These are phyloP conservation scores for Chlamydomonas incerta DNA, from an alignment of 139 green algal species.

Conservation along the genomic window DNA sequence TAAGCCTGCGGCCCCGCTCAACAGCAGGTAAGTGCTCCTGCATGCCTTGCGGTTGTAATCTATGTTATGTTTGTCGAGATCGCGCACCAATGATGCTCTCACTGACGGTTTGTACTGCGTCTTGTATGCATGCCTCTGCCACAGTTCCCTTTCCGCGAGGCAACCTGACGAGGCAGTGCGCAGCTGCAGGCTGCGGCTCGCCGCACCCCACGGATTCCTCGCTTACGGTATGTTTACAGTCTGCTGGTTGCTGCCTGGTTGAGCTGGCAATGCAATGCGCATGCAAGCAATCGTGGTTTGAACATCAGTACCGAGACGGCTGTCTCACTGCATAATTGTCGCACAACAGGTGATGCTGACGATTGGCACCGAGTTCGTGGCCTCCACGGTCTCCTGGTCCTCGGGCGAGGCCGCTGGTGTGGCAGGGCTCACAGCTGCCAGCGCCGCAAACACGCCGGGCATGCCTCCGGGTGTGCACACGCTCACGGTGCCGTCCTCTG, in stretches of 20 bases:
- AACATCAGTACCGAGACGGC: too few species aligned
- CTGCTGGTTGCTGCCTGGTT: too few species aligned
- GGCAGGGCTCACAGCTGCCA: not conserved
- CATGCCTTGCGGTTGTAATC: too few species aligned
- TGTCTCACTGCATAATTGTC: too few species aligned
- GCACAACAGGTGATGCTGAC: not conserved
- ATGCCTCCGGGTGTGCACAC: not conserved
- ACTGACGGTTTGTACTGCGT: too few species aligned
- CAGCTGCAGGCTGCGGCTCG: not conserved
- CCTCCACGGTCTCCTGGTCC: not conserved
- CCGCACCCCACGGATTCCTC: constrained; percentile 11
- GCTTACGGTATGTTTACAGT: not conserved
- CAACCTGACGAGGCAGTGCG: constrained; percentile 14
- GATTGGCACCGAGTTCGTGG: not conserved
- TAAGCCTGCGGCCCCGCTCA: not conserved
- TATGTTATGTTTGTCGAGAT: too few species aligned
- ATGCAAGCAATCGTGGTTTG: too few species aligned
- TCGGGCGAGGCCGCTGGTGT: not conserved
- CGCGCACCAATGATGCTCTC: too few species aligned
- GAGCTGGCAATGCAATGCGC: too few species aligned
- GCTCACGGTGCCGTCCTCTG: constrained; percentile 7
- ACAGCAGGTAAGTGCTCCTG: too few species aligned
- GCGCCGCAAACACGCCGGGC: not conserved
- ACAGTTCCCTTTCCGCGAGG: constrained; percentile 11
- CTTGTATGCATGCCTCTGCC: too few species aligned